Base-by-base conservation (phyloP, 192 early-diverging fungal genomes). In the Mortierella antarctica region DNA sequence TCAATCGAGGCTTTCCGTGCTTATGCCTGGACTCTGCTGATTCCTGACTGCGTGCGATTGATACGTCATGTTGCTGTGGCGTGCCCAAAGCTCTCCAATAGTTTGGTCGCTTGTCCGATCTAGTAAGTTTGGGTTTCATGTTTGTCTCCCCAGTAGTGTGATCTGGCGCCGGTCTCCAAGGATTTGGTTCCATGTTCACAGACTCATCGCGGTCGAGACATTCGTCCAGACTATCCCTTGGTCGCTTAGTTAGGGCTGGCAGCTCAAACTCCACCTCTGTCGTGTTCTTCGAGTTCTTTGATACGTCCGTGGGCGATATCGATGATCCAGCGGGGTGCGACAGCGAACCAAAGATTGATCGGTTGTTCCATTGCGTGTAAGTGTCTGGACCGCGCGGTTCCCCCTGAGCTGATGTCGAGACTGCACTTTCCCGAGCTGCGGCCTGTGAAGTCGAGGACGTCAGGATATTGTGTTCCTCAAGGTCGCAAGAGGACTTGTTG, bases 151-250 rank as follows among this genome's bases (percentile, higher is more conserved):
- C 44, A 5, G 4, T 55, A 14, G 23, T 11, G 42, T 3, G 13
- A 47, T 7, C 12, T 6, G 54, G n/a, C n/a, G 7, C 4, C 0
- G 8, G 40, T 53, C 42, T 65, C 6, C 1, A 3, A 31, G 31
- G 3, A 31, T 31, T 31, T n/a, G 39, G 20, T 48, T 4, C 21
- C 18, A n/a, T 42, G 11, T 2, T 12, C 40, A 21, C 18, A 21
- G 47, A 42, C 20, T 18, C 44, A 2, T 62, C 59, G 44, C 39
- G 51, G 18, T 41, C 1, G 18, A 40, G 13, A 44, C 58, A 68
- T 1, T 78, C 67, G 42, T 78, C 74, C 50, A 78, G 9, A 14
- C 70, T 78, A 65, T 78, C 57, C 62, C 68, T 46, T 17, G 74
- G 67, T 20, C 74, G 67, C 47, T 78, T 78, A 4, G 53, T 39